Evolutionary conservation across 2,329 filamentous ascomycete species (phyloP).

Genomic region (Nemania sp.): DNA sequence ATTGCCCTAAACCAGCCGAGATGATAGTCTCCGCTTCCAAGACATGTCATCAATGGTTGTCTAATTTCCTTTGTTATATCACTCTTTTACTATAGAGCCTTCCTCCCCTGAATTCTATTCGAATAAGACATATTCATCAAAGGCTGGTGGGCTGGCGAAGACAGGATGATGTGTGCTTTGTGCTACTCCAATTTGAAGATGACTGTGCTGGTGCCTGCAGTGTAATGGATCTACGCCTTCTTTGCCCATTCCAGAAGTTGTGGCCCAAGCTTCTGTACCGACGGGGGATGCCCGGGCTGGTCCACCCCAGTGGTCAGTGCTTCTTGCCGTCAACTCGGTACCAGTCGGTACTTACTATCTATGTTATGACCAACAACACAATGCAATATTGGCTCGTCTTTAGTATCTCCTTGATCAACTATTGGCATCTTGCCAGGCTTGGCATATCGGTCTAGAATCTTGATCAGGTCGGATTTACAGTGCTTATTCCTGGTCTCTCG

Average conservation of each 20-base stretch:
- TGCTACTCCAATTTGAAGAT: slow-evolving; percentile 12
- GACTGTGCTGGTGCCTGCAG: slow-evolving; percentile 33
- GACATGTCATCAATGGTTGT: neutral
- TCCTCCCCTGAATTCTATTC: neutral
- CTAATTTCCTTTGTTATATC: slow-evolving; percentile 1
- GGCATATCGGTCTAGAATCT: neutral
- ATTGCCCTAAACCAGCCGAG: neutral
- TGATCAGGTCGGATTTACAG: neutral
- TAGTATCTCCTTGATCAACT: neutral
- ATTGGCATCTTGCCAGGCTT: neutral
- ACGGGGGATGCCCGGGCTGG: slow-evolving; percentile 36
- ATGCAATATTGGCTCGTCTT: neutral
- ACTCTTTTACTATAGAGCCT: neutral
- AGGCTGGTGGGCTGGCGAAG: slow-evolving; percentile 3
- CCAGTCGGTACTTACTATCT: neutral
- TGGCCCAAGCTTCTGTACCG: slow-evolving; percentile 39
- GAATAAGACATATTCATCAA: neutral
- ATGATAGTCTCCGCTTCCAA: neutral
- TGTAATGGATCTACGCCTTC: slow-evolving; percentile 40
- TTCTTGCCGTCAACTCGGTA: slow-evolving; percentile 12
- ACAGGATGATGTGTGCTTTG: slow-evolving; percentile 1
- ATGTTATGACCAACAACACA: neutral
- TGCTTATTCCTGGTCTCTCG: neutral
- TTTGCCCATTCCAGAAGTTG: slow-evolving; percentile 45
- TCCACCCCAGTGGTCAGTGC: slow-evolving; percentile 33